A percentile compares a stretch with the other conserved stretches of the same genome.
Conservation (phyloP, 2,329 filamentous ascomycete species). For the Clarireedia hainanense region DNA sequence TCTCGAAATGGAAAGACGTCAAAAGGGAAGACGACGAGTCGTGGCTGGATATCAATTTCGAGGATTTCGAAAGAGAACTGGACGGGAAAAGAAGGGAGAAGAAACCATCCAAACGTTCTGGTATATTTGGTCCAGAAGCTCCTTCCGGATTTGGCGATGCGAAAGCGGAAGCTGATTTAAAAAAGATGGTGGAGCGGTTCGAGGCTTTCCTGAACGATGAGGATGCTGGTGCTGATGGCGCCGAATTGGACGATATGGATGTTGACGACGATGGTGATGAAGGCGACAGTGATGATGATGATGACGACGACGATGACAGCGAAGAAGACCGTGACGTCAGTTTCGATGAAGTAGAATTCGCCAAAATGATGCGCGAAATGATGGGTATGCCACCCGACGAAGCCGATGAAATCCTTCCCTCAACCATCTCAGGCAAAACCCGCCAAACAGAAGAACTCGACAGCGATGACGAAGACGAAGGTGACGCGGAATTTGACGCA, state of each 20-base stretch:
- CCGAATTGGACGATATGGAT: constrained; percentile 65
- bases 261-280: constrained; percentile 42
- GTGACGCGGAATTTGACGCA: constrained; percentile 44
- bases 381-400: constrained; percentile 54
- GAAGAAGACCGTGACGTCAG: constrained; percentile 68
- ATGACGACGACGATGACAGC: constrained; percentile 42
- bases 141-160: constrained; percentile 54
- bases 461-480: constrained; percentile 17
- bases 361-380: constrained; percentile 85
- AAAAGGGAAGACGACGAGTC: constrained; percentile 71
- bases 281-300: constrained; percentile 44
- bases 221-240: constrained; percentile 70
- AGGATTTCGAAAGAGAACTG: constrained; percentile 80
- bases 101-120: constrained; percentile 21
- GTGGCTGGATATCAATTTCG: constrained; percentile 89
- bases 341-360: constrained; percentile 80
- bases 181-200: constrained; percentile 90
- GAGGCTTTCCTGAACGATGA: constrained; percentile 87
- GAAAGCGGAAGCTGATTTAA: constrained; percentile 64
- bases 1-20: constrained; percentile 55
- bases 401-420: not conserved
- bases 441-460: constrained; percentile 21
- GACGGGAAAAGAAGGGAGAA: constrained; percentile 39
- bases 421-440: constrained; percentile 3
- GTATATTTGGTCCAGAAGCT: constrained; percentile 23